Evolutionary conservation across 805 yeast species (phyloP), one percentile per base, ranked within the genome.

Genomic region (Ogataea degrootiae): DNA sequence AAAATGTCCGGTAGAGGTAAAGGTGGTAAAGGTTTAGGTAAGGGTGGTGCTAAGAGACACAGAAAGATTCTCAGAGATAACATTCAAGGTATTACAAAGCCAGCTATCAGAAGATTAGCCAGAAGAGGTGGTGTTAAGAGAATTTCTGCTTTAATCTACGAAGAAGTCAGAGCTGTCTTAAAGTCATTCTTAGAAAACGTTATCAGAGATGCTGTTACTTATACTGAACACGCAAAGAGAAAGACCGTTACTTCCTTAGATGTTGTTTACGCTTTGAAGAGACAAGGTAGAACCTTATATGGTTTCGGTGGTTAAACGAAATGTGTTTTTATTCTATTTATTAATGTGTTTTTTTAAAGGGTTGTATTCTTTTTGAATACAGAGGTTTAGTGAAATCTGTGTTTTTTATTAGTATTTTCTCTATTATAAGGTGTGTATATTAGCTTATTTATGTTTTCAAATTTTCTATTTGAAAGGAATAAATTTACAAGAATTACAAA

Each of bases 81-180:
- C 92, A 92, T 94, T 63, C 97, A 91, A 79, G 99, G 99, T 82
- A 92, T 92, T 72, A 92, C 99, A 56, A 92, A 92, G 84, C 99
- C 99, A 71, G 99, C 99, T 70, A 92, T 92, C 71, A 90, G 99
- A 82, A 92, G 99, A 88, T 86, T 92, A 68, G 99, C 99, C 45
- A 92, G 99, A 85, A 90, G 99, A 88, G 99, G 99, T 80, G 99
- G 99, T 91, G 99, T 92, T 71, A 92, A 92, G 86, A 96, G 99
- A 87, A 92, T 92, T 68, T 92, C 98, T 56, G 98, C 96, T 73
- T 80, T 91, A 71, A 92, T 92, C 73, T 92, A 92, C 81, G 99
- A 92, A 78, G 97, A 92, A 80, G 96, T 94, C 69, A 90, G 99
- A 82, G 91, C 86, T 62, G 97, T 94, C 61, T 80, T 92, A 61